Evolutionary conservation across 371 early-diverging fungal species (phyloP), one percentile per base, ranked within the genome.

Genomic region (Mucor irregularis): DNA sequence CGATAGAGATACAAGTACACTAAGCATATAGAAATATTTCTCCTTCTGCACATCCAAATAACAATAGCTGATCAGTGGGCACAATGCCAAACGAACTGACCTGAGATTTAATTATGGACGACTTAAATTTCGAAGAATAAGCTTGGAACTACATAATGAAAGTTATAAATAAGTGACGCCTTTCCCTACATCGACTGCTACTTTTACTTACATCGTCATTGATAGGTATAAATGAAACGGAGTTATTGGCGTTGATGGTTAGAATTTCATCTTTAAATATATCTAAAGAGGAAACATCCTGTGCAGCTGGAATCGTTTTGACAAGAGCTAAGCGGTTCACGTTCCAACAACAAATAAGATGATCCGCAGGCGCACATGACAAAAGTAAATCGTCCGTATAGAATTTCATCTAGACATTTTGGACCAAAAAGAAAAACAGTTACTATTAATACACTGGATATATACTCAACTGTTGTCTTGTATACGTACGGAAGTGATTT

Each of bases 61-160:
- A 50, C 8, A 86, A 49, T 10, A 85, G 59, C 57, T 84, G 85
- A 61, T 86, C 85, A 10, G 83, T 78, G 4, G 83, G 83, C 13
- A 86, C 59, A 47, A 83, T 78, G 14, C 74, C 74, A 57, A 84
- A 80, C 6, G 78, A 73, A 14, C 83, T 82, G n/a, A 84, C 80
- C 56, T 81, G 76, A 0, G 87, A 84, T 45, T 82, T 82, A 48
- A 86, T 78, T 11, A 82, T 82, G 0, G 84, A 80, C 9, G 82
- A 57, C 58, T 81, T 84, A 70, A 86, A 86, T 64, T 83, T 84
- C 4, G 84, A 83, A 11, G 85, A 82, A 53, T 86, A 86, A 1
- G 85, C 74, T 54, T 84, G 76, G 6, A 81, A 76, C 87, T 86
- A 51, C 10, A 31, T 22, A 45, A 47, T 3, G 16, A 38, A 13